Evolutionary conservation across 1,284 basidiomycete species (phyloP).

Genomic region (Coniferiporia weirii): DNA sequence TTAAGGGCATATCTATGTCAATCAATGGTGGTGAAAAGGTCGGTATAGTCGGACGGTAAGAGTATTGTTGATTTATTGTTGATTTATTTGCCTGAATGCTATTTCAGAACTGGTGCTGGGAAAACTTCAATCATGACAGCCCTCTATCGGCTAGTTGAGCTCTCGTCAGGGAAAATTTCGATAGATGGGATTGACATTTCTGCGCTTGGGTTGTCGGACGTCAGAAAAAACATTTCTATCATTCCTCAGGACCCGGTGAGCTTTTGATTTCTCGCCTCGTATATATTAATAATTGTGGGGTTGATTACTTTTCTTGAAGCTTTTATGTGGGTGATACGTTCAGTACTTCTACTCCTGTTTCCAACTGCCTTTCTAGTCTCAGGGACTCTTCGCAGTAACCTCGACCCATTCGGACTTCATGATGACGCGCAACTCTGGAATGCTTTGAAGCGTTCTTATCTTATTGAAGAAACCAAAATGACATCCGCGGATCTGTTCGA

Average conservation of each 20-base stretch:
- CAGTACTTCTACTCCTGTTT: conserved; percentile 8
- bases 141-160: conserved; percentile 58
- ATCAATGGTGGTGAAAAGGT: conserved; percentile 81
- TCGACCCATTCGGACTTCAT: conserved; percentile 74
- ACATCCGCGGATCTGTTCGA: conserved; percentile 27
- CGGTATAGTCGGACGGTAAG: conserved; percentile 70
- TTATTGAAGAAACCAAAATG: conserved; percentile 47
- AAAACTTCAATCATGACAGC: conserved; percentile 62
- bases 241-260: conserved; percentile 88
- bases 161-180: conserved; percentile 56
- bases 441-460: conserved; percentile 73
- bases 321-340: conserved; percentile 21
- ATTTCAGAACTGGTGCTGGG: conserved; percentile 64
- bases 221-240: conserved; percentile 68
- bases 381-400: conserved; percentile 75
- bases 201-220: conserved; percentile 58
- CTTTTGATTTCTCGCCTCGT: conserved; percentile 18
- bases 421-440: conserved; percentile 80
- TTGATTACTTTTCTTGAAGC: conserved; percentile 9
- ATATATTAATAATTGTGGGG: background rate
- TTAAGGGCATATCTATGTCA: conserved; percentile 63
- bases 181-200: conserved; percentile 69
- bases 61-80: conserved; percentile 4
- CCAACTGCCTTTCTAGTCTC: conserved; percentile 44
- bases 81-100: background rate